Percentiles rank a stretch among this genome's conserved stretches.
These are phyloP conservation scores for Uromyces viciae-fabae DNA, from an alignment of 1,284 basidiomycete genomes.

Conservation along the genomic window DNA sequence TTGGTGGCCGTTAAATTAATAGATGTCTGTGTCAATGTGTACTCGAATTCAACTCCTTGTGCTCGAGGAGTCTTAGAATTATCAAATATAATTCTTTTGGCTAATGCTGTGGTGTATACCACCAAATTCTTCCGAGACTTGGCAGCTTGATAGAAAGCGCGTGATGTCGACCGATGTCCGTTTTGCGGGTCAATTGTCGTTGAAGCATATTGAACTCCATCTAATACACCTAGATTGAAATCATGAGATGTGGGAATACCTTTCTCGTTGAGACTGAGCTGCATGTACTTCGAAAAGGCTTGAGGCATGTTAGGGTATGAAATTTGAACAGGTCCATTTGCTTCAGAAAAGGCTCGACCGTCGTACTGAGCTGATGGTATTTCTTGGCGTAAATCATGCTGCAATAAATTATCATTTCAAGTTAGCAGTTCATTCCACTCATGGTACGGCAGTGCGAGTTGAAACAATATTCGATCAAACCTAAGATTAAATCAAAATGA, in stretches of 20 bases:
- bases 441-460: not conserved
- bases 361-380: conserved; percentile 16
- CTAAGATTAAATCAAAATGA: too few relatives aligned
- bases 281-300: conserved; percentile 46
- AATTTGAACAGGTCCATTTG: conserved; percentile 50
- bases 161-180: conserved; percentile 8
- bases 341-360: not conserved
- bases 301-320: conserved; percentile 49
- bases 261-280: conserved; percentile 52
- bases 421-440: not conserved
- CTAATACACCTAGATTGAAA: conserved; percentile 22
- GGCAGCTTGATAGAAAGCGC: conserved; percentile 2
- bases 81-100: conserved; percentile 27
- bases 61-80: conserved; percentile 13
- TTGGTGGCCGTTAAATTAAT: conserved; percentile 19
- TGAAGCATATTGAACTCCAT: conserved; percentile 31
- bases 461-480: not conserved
- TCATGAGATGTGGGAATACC: conserved; percentile 45
- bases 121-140: conserved; percentile 7
- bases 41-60: conserved; percentile 22
- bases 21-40: not conserved
- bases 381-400: conserved; percentile 32
- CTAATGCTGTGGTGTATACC: conserved; percentile 15
- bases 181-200: conserved; percentile 26
- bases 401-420: not conserved